Base-by-base conservation (phyloP, 1,284 basidiomycete genomes). In the Hypsizygus ulmarius region DNA sequence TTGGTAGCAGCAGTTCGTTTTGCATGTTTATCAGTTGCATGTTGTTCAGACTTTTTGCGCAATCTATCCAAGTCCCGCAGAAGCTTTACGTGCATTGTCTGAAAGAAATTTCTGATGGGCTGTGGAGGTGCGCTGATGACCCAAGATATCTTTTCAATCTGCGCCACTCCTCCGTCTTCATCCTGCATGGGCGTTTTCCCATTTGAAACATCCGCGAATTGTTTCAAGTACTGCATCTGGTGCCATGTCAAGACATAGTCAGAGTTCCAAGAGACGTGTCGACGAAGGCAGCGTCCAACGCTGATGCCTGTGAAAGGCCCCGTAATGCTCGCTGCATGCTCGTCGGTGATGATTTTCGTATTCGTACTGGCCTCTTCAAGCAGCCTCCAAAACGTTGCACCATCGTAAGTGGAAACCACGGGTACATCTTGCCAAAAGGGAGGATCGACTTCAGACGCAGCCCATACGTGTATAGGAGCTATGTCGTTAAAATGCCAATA, bases 191-290 rank as follows among this genome's bases (percentile, higher is more conserved):
- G 77, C 0, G 79, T 82, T 25, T 60, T 59, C 5, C 70, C 71
- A 11, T 70, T 74, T 3, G 60, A 49, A 16, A 60, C 53, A 50
- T 81, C 72, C 16, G 78, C 64, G 50, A 71, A 78, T 49, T 71
- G 73, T 39, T 73, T 72, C 52, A 90, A 64, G 61, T 82, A 88
- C 52, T 79, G 77, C 38, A 67, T 76, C 61, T 90, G 87, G 58
- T 81, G 76, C 75, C 78, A 82, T 0, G 84, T 83, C 36, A 90
- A 62, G 36, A 70, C 69, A 56, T 88, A 89, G 3, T 70, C 64
- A 5, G 73, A 57, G 28, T 66, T 73, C 87, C 87, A 90, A 0
- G 82, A 79, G 1, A 64, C 66, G n/a, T 62, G 53, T 14, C 82
- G 78, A 37, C 78, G 76, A 15, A 83, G 65, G 19, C 73, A 72